phyloP scores from a whole-genome alignment of 768 basidiomycete species.

The Dendrothele bispora region DNA sequence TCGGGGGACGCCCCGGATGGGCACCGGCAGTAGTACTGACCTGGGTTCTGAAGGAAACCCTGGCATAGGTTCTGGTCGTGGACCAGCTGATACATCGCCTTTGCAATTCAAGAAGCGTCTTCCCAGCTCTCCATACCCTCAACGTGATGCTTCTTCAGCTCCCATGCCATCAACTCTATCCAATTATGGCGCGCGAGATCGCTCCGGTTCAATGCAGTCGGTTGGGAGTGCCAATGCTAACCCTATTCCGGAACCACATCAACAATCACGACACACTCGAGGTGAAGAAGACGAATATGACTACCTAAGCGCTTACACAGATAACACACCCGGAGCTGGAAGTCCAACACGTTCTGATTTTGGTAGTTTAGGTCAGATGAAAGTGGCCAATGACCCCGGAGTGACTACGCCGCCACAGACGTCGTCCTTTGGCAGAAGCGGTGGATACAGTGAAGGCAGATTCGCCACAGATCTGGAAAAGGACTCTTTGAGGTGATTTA shows the following conservation, averaged over 20 bases:
- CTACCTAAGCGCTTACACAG: conserved; percentile 6
- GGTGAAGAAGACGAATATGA: conserved; percentile 4
- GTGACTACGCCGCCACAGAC: neutral
- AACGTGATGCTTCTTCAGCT: neutral
- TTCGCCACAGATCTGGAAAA: conserved; percentile 6
- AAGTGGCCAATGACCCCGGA: conserved; percentile 6
- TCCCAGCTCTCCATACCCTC: neutral
- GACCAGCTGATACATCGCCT: conserved; percentile 1
- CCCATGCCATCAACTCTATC: neutral
- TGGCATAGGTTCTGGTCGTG: neutral
- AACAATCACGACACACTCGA: neutral
- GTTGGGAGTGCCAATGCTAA: too few species aligned
- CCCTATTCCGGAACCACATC: too few species aligned
- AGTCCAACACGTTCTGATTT: conserved; percentile 6
- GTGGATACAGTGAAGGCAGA: conserved; percentile 5
- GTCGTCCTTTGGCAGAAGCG: neutral
- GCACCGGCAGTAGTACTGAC: neutral
- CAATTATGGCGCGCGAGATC: neutral
- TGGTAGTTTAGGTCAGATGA: conserved; percentile 6
- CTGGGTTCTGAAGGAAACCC: neutral
- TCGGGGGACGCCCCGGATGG: neutral
- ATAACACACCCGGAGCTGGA: neutral
- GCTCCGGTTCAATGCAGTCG: neutral
- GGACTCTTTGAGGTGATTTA: too few species aligned
- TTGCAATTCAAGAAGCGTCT: conserved; percentile 1